Base-by-base conservation (phyloP, 78 protist genomes). In the Chrysochromulina parva region DNA sequence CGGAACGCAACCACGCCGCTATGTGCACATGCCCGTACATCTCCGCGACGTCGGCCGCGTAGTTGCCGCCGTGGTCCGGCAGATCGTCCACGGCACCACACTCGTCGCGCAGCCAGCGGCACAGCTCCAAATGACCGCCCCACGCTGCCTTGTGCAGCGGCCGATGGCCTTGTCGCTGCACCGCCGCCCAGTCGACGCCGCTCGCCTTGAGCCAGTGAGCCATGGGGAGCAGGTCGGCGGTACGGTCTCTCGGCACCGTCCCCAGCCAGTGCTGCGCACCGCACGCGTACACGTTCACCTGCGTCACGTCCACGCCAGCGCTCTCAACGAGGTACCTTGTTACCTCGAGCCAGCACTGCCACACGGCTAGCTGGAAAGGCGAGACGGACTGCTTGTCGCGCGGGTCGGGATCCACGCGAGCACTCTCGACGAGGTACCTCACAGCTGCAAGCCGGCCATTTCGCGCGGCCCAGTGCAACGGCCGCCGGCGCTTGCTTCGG, bases 81-180 rank as follows among this genome's bases (percentile, higher is more conserved):
- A 10, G 16, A 52, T 38, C 52, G 80, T 71, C 80, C 11, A 3
- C 16, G 19, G 52, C 52, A 52, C 80, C 80, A 38, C 80, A 71
- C 80, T 2, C 52, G 52, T 71, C 80, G 52, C 80, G 80, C 6
- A 71, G 80, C 80, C 80, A 71, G 17, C 80, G 80, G 52, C 80
- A 71, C 26, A 71, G 52, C 55, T 22, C 80, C 10, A 26, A 3
- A 52, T 71, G 52, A 3, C 80, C 80, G 6, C 80, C 80, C 80
- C 80, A 71, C 52, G 80, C 80, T 11, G 80, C 80, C 80, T 71
- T 71, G 80, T 71, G 80, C 52, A 71, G 80, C 55, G 80, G 80
- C 80, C n/a, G 6, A 52, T 71, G 80, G 47, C 80, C 80, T 52
- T 71, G 80, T 19, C 80, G 80, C 80, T 71, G 80, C 52, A 52